Conservation (phyloP, 495 filamentous ascomycete genomes). For the Paragyromitra xinjiangensis region DNA sequence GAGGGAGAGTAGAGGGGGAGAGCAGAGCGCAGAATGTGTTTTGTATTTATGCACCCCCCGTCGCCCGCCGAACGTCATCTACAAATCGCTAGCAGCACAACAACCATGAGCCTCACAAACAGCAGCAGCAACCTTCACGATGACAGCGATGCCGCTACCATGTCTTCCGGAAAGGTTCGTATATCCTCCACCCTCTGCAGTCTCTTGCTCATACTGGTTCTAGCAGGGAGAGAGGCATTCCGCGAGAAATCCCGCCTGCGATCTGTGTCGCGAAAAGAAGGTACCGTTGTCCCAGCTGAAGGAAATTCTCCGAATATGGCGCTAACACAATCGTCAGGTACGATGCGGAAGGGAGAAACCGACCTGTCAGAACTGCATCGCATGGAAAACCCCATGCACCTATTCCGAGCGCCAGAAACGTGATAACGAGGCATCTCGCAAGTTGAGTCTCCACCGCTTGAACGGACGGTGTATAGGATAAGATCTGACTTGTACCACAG, state of each 20-base stretch:
- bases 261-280: constrained; percentile 57
- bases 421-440: constrained; percentile 55
- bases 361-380: constrained; percentile 54
- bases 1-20: neutral
- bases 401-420: constrained; percentile 56
- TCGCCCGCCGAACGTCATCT: constrained; percentile 17
- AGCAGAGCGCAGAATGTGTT: neutral
- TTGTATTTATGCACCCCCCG: constrained; percentile 30
- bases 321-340: constrained; percentile 33
- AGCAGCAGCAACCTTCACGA: constrained; percentile 24
- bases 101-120: constrained; percentile 27
- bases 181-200: neutral
- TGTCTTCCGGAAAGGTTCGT: constrained; percentile 42
- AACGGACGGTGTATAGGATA: too few relatives aligned
- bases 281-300: constrained; percentile 18
- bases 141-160: constrained; percentile 43
- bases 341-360: constrained; percentile 56
- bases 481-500: constrained; percentile 17
- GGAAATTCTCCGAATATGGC: neutral
- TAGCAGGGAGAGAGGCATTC: constrained; percentile 51
- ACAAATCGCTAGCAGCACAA: neutral
- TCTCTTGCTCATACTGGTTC: neutral
- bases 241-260: constrained; percentile 53
- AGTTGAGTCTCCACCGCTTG: constrained; percentile 23
- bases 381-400: constrained; percentile 53